Evolutionary conservation across 495 filamentous ascomycete species (phyloP).

Genomic region (Podospora fimiseda): DNA sequence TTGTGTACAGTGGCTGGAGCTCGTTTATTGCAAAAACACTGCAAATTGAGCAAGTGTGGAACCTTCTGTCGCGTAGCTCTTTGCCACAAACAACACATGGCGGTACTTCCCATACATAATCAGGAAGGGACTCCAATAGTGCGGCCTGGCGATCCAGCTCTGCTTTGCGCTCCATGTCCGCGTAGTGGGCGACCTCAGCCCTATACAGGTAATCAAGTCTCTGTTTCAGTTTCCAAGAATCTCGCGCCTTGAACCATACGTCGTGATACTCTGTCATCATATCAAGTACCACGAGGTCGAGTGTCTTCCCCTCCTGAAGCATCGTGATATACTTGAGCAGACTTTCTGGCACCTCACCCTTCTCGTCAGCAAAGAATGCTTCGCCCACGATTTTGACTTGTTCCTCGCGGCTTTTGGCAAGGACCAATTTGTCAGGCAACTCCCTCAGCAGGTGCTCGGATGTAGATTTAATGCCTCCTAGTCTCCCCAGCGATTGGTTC

Average conservation of each 20-base stretch:
- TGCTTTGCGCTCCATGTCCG: slow-evolving; percentile 33
- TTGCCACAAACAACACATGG: slow-evolving; percentile 34
- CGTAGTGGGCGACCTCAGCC: slow-evolving; percentile 38
- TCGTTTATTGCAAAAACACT: slow-evolving; percentile 26
- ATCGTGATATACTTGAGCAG: slow-evolving; percentile 37
- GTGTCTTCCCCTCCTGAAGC: slow-evolving; percentile 25
- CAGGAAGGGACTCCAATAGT: slow-evolving; percentile 15
- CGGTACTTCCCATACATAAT: slow-evolving; percentile 30
- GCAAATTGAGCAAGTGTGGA: slow-evolving; percentile 37
- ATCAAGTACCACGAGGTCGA: slow-evolving; percentile 33
- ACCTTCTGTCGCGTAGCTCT: slow-evolving; percentile 20
- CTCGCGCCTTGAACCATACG: slow-evolving; percentile 23
- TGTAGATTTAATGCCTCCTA: slow-evolving; percentile 1
- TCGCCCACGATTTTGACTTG: slow-evolving; percentile 27
- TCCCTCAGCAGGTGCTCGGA: neutral
- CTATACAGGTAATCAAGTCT: slow-evolving; percentile 37
- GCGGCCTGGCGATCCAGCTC: slow-evolving; percentile 17
- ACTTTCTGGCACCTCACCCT: slow-evolving; percentile 14
- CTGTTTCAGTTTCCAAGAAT: slow-evolving; percentile 30
- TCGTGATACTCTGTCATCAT: slow-evolving; percentile 34
- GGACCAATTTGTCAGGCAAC: slow-evolving; percentile 19
- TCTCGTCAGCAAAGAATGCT: slow-evolving; percentile 28
- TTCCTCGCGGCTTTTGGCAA: slow-evolving; percentile 11
- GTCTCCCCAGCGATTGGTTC: neutral
- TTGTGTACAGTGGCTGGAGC: slow-evolving; percentile 16